Evolutionary conservation across 2,329 filamentous ascomycete genomes (phyloP), one percentile per base, ranked within the genome.

Genomic region (Fusarium musae): DNA sequence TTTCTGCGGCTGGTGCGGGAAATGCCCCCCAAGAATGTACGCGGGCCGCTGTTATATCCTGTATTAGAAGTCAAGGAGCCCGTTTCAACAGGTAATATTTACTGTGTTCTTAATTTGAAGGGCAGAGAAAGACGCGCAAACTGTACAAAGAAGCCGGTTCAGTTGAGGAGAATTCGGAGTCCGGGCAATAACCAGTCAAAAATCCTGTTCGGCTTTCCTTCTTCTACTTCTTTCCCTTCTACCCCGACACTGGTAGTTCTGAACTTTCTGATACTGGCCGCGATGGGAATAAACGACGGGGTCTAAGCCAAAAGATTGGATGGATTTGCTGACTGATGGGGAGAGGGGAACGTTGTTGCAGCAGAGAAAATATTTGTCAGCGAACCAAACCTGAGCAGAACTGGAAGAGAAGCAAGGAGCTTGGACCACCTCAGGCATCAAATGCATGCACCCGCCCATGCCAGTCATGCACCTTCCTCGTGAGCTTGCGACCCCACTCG

Each of bases 361-460:
- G 56, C 40, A 70, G 65, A 50, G 52, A 71, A 73, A 72, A 66
- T 69, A 76, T 78, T 78, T 78, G 76, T 78, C 76, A 78, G 76
- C 76, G 76, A 63, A 63, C 39, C 44, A 68, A 68, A n/a, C 21
- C 32, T 12, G 40, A 36, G 32, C 54, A 54, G 40, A 43, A 23
- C 9, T 36, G 49, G 21, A 44, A 53, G 40, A 46, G 59, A 47
- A 43, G 66, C 32, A 66, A 39, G 60, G 68, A 74, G 61, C 72
- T 70, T 64, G 64, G 72, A 61, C 72, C 72, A 75, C 42, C 37
- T 26, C 37, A 59, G 58, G 44, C 37, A 50, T 57, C 52, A 40
- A 39, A 43, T 50, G 44, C 32, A 43, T 57, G 43, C 34, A 39
- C 49, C 37, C 13, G 34, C 8, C 42, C 42, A 49, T 36, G 32